Evolutionary conservation across 805 yeast species (phyloP).

Genomic region (Spathaspora sp.): DNA sequence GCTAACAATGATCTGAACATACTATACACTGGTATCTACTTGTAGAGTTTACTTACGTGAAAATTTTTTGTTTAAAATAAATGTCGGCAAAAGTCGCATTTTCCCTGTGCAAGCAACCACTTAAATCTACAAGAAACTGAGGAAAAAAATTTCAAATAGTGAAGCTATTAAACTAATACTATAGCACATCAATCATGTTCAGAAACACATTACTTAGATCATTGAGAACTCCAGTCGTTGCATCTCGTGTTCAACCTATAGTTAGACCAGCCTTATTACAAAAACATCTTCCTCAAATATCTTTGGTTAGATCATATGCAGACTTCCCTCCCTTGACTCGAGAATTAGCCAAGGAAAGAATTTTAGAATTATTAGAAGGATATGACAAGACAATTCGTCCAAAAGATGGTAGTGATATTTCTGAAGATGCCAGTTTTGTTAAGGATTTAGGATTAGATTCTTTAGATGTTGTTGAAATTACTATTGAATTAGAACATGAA

Average conservation of each 20-base stretch:
- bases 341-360: conserved; percentile 60
- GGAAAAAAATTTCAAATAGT: background rate
- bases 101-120: background rate
- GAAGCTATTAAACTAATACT: background rate
- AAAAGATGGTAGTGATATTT: conserved; percentile 24
- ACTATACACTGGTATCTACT: background rate
- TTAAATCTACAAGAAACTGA: background rate
- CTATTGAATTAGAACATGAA: conserved; percentile 46
- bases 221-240: conserved; percentile 18
- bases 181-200: conserved; percentile 20
- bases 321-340: conserved; percentile 58
- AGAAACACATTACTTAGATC: conserved; percentile 26
- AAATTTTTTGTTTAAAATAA: conserved; percentile 1
- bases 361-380: conserved; percentile 61
- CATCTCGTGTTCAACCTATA: conserved; percentile 12
- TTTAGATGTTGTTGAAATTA: conserved; percentile 44
- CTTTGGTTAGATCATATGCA: conserved; percentile 40
- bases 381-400: conserved; percentile 50
- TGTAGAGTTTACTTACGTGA: background rate
- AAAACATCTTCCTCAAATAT: background rate
- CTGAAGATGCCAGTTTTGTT: conserved; percentile 31
- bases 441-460: conserved; percentile 46
- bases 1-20: conserved; percentile 19
- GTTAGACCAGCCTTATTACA: conserved; percentile 2
- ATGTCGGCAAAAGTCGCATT: conserved; percentile 6